A percentile compares a stretch with the other conserved stretches of the same genome.
Evolutionary conservation across 495 filamentous ascomycete species (phyloP).

Genomic region (Rhizodiscina lignyota): DNA sequence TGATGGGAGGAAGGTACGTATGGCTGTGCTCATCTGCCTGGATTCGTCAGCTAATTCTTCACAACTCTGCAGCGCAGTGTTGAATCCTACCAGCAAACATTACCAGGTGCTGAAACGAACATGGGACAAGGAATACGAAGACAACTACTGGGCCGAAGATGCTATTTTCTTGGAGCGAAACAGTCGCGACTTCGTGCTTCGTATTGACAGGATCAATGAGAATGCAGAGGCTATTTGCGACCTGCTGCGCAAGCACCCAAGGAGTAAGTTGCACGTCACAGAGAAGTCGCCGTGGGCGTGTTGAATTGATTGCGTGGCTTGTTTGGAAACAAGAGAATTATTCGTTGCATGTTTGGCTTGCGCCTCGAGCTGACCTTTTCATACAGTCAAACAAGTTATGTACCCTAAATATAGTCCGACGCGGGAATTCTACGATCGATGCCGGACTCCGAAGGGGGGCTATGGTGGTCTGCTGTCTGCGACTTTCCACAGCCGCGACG

Average conservation of each 20-base stretch:
- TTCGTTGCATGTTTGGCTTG: too few species aligned
- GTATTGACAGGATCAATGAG: slow-evolving; percentile 68
- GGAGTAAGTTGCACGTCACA: slow-evolving; percentile 26
- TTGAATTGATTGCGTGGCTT: too few species aligned
- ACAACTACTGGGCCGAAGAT: slow-evolving; percentile 87
- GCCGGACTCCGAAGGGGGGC: slow-evolving; percentile 57
- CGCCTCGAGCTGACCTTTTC: too few species aligned
- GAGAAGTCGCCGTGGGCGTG: too few species aligned
- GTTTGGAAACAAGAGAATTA: too few species aligned
- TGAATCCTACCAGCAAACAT: slow-evolving; percentile 64
- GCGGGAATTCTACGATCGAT: slow-evolving; percentile 56
- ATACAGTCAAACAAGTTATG: slow-evolving; percentile 58
- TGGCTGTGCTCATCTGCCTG: too few species aligned
- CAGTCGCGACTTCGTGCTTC: slow-evolving; percentile 74
- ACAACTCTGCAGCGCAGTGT: slow-evolving; percentile 36
- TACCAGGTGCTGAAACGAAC: slow-evolving; percentile 50
- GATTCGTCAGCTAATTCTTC: not conserved
- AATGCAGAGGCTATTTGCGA: slow-evolving; percentile 76
- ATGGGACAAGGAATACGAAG: slow-evolving; percentile 53
- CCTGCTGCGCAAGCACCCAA: slow-evolving; percentile 38
- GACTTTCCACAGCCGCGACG: slow-evolving; percentile 50
- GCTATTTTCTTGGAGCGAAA: slow-evolving; percentile 90
- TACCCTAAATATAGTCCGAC: slow-evolving; percentile 72
- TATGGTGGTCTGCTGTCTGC: slow-evolving; percentile 84
- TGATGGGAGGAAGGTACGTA: slow-evolving; percentile 74